Percentiles rank a stretch among this genome's conserved stretches.
Evolutionary conservation across 225 moss, liverwort and hornwort genomes (phyloP).

Genomic region (Polytrichum formosum): DNA sequence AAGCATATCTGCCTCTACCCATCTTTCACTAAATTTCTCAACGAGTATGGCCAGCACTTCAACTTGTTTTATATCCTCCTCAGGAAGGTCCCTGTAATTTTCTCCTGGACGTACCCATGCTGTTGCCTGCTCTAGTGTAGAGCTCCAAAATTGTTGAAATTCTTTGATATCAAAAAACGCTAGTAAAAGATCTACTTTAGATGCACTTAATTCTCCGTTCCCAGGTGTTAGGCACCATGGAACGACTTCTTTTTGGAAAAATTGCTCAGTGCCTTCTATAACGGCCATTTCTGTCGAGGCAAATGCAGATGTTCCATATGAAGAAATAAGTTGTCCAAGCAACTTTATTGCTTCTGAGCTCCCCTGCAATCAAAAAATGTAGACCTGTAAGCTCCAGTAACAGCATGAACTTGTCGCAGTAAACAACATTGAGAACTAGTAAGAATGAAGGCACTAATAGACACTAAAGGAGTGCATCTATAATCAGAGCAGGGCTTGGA

Average conservation of each 20-base stretch:
- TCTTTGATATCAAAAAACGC: conserved; percentile 64
- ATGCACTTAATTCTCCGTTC: conserved; percentile 37
- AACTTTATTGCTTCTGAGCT: conserved; percentile 74
- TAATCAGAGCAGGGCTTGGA: too few relatives aligned
- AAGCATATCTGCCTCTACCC: conserved; percentile 11
- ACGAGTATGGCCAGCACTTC: conserved; percentile 61
- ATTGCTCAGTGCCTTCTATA: conserved; percentile 27
- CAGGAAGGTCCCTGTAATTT: conserved; percentile 27
- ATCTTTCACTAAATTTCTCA: conserved; percentile 63
- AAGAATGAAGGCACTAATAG: too few relatives aligned
- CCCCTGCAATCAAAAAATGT: conserved; percentile 44
- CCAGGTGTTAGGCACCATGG: conserved; percentile 87
- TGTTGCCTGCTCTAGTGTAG: conserved; percentile 54
- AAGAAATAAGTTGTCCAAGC: conserved; percentile 70
- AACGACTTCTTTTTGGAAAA: conserved; percentile 59
- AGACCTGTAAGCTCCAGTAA: too few relatives aligned
- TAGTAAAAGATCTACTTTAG: conserved; percentile 79
- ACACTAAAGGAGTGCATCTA: too few relatives aligned
- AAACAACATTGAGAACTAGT: too few relatives aligned
- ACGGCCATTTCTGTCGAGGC: conserved; percentile 26
- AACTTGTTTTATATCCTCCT: conserved; percentile 41
- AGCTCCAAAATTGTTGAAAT: conserved; percentile 70
- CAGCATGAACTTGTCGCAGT: too few relatives aligned
- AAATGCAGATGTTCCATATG: conserved; percentile 67
- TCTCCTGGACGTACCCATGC: conserved; percentile 44